phyloP scores from a whole-genome alignment of 2,329 filamentous ascomycete genomes.

The Aspergillaceae sp. region DNA sequence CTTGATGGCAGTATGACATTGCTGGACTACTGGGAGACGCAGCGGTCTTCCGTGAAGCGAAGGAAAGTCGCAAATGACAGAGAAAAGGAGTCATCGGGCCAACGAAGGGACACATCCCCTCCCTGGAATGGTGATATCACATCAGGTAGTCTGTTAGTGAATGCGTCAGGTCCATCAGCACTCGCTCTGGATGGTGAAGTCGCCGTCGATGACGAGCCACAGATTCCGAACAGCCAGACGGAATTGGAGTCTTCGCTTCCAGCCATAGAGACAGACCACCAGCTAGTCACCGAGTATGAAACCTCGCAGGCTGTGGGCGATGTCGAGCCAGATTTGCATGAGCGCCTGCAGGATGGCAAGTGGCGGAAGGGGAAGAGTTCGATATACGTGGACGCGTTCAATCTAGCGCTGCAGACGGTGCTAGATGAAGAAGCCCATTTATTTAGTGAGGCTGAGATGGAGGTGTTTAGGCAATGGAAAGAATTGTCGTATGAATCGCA shows the following conservation, averaged over 20 bases:
- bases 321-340: conserved; percentile 36
- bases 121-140: conserved; percentile 3
- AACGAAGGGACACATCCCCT: conserved; percentile 1
- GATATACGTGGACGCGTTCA: conserved; percentile 96
- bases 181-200: conserved; percentile 21
- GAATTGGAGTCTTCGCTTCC: conserved; percentile 66
- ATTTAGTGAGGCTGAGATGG: conserved; percentile 69
- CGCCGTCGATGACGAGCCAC: conserved; percentile 18
- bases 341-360: conserved; percentile 47
- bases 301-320: conserved; percentile 49
- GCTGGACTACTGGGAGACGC: conserved; percentile 29
- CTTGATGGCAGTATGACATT: conserved; percentile 23
- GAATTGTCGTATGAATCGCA: conserved; percentile 72
- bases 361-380: conserved; percentile 76
- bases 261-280: conserved; percentile 54
- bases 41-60: conserved; percentile 23
- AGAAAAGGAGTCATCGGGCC: not conserved
- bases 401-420: conserved; percentile 81
- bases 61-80: conserved; percentile 16
- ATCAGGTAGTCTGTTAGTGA: conserved; percentile 28
- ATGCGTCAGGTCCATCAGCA: conserved; percentile 17
- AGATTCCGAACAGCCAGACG: conserved; percentile 42
- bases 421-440: conserved; percentile 80
- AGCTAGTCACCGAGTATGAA: conserved; percentile 75
- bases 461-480: conserved; percentile 70